Evolutionary conservation across 139 green algal genomes (phyloP).

Genomic region (Coelastrella sp.): DNA sequence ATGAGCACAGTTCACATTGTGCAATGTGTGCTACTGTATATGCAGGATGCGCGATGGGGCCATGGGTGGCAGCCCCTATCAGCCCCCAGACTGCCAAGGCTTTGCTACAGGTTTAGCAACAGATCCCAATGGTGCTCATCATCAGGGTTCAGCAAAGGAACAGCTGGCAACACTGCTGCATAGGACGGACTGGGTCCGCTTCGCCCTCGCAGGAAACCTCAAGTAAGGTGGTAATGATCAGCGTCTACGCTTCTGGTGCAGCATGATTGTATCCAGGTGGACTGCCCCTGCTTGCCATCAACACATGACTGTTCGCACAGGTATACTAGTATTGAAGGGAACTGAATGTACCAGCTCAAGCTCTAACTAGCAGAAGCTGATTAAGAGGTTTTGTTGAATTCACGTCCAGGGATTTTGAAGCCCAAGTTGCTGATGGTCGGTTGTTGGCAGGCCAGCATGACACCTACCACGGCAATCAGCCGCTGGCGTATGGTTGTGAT

Average conservation of each 20-base stretch:
- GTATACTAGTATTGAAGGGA: background rate
- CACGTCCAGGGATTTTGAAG: slow-evolving; percentile 28
- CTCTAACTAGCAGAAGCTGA: background rate
- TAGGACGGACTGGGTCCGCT: slow-evolving; percentile 70
- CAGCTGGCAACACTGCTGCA: slow-evolving; percentile 67
- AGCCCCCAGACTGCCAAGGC: slow-evolving; percentile 68
- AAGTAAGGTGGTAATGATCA: no score
- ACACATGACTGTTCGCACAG: background rate
- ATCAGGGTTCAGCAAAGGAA: slow-evolving; percentile 36
- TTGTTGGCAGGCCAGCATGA: slow-evolving; percentile 40
- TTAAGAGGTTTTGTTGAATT: background rate
- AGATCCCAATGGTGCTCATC: slow-evolving; percentile 59
- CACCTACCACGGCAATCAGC: slow-evolving; percentile 51
- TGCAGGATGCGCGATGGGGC: slow-evolving; percentile 81
- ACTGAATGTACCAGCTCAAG: background rate
- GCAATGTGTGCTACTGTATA: background rate
- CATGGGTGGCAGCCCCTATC: slow-evolving; percentile 84
- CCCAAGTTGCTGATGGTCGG: slow-evolving; percentile 40
- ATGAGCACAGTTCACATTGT: background rate
- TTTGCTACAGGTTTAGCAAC: slow-evolving; percentile 81
- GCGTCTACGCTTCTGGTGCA: no score
- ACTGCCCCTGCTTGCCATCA: no score
- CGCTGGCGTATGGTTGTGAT: slow-evolving; percentile 69
- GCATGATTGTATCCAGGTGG: background rate
- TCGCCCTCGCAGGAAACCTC: slow-evolving; percentile 81